Percentiles rank a stretch among this genome's conserved stretches.
Conservation (phyloP, 2,329 filamentous ascomycete genomes). For the Pestalotiopsis sp. region DNA sequence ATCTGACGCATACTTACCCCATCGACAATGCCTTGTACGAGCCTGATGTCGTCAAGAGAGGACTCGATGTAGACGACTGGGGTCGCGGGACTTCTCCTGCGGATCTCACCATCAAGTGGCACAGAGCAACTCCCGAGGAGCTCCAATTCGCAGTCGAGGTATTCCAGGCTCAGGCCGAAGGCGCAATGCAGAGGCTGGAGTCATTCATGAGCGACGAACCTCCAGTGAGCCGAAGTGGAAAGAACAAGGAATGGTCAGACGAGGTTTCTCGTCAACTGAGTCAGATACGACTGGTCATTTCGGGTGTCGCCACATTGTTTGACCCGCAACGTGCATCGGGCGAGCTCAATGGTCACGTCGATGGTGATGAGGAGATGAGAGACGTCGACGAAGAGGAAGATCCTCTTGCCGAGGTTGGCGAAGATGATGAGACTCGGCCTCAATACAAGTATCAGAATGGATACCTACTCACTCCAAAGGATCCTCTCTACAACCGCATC, state of each 20-base stretch:
- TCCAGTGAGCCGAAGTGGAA: conserved; percentile 85
- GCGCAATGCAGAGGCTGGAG: conserved; percentile 74
- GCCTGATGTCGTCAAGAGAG: conserved; percentile 69
- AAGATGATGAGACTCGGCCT: conserved; percentile 81
- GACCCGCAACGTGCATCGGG: conserved; percentile 74
- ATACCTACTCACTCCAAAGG: conserved; percentile 69
- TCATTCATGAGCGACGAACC: conserved; percentile 81
- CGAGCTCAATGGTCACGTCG: conserved; percentile 39
- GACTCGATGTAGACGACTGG: conserved; percentile 81
- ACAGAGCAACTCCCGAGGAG: conserved; percentile 78
- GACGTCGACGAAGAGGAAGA: conserved; percentile 58
- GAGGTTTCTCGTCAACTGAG: conserved; percentile 90
- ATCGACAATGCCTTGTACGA: conserved; percentile 89
- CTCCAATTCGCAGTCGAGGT: conserved; percentile 87
- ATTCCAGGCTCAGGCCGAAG: conserved; percentile 81
- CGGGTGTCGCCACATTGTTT: conserved; percentile 87
- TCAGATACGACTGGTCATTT: conserved; percentile 84
- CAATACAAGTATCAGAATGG: conserved; percentile 89
- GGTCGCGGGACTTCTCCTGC: conserved; percentile 74
- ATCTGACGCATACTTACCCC: conserved; percentile 92
- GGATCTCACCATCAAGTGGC: conserved; percentile 87
- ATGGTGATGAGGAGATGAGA: conserved; percentile 54
- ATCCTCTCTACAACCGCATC: conserved; percentile 72
- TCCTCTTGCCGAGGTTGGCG: conserved; percentile 64
- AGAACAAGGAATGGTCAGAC: conserved; percentile 98